phyloP scores from a whole-genome alignment of 495 filamentous ascomycete species.

The Penicillium coffeae region DNA sequence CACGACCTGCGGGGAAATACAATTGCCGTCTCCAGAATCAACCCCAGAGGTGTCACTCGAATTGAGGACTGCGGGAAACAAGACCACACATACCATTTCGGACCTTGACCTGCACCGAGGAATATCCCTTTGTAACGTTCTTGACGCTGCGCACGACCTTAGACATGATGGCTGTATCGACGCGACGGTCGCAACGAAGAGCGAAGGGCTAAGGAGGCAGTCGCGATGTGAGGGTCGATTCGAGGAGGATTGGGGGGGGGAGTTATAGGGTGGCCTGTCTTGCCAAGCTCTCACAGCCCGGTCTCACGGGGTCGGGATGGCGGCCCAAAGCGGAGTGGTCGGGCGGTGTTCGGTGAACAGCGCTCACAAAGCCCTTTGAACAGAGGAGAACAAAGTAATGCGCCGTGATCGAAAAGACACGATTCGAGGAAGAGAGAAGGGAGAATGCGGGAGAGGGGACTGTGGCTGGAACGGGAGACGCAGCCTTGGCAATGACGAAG shows the following conservation, averaged over 20 bases:
- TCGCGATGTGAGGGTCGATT: slow-evolving; percentile 11
- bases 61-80: neutral
- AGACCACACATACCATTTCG: slow-evolving; percentile 78
- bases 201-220: slow-evolving; percentile 1
- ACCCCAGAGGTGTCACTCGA: neutral
- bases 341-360: slow-evolving; percentile 8
- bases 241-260: slow-evolving; percentile 5
- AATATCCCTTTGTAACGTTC: slow-evolving; percentile 99
- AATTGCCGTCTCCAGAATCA: neutral
- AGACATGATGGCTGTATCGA: slow-evolving; percentile 63
- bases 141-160: slow-evolving; percentile 97
- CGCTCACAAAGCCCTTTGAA: slow-evolving; percentile 5
- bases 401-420: neutral
- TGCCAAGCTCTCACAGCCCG: slow-evolving; percentile 26
- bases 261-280: slow-evolving; percentile 2
- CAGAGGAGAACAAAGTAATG: neutral
- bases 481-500: slow-evolving; percentile 33
- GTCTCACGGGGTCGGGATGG: slow-evolving; percentile 15
- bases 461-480: slow-evolving; percentile 29
- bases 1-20: neutral
- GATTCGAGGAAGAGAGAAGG: slow-evolving; percentile 4
- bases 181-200: slow-evolving; percentile 11
- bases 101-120: slow-evolving; percentile 94
- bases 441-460: slow-evolving; percentile 18
- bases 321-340: slow-evolving; percentile 16